These are phyloP conservation scores for Aspergillus novofumigatus DNA, from an alignment of 2,329 filamentous ascomycete genomes.

Conservation along the genomic window DNA sequence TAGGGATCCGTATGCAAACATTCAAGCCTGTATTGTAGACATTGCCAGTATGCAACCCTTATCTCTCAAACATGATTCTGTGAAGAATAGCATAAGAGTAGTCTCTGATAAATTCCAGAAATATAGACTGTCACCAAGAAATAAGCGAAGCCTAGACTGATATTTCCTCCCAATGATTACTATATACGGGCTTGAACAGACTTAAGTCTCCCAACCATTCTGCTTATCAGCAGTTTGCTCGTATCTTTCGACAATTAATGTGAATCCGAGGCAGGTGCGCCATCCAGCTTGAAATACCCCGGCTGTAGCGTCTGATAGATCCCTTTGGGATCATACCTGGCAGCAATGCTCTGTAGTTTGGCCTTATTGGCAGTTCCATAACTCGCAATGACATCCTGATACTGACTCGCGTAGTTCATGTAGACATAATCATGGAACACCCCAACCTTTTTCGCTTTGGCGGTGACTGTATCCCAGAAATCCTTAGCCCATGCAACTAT, in stretches of 20 bases:
- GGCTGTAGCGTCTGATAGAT: constrained; percentile 40
- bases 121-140: no score
- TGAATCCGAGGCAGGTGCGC: background rate
- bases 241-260: background rate
- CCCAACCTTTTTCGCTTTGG: constrained; percentile 25
- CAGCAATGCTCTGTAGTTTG: constrained; percentile 28
- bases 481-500: constrained; percentile 21
- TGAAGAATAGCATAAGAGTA: no score
- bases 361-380: constrained; percentile 38
- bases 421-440: constrained; percentile 30
- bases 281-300: constrained; percentile 41
- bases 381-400: constrained; percentile 39
- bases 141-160: no score
- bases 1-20: no score
- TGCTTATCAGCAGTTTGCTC: background rate
- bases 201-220: no score
- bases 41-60: no score
- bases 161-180: no score
- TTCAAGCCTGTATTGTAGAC: no score
- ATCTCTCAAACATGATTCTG: no score
- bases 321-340: constrained; percentile 37
- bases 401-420: constrained; percentile 46
- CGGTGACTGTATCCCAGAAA: constrained; percentile 24
- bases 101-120: no score
- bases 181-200: no score